Percentiles rank a stretch among this genome's conserved stretches.
Conservation (phyloP, 2,329 filamentous ascomycete genomes). For the Pseudogymnoascus sp. region DNA sequence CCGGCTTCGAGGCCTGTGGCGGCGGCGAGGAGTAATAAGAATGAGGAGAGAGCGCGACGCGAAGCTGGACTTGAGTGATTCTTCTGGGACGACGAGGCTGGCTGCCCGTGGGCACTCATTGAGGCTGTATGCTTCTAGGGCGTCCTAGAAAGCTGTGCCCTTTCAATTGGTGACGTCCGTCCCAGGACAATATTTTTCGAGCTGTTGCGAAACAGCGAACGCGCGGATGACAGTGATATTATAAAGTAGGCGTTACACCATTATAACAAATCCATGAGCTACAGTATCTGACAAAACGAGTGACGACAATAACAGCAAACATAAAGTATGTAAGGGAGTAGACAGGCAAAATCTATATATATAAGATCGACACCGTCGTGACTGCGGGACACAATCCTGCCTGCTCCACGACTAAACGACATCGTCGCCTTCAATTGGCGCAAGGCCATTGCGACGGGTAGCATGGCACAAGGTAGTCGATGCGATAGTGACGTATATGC, state of each 20-base stretch:
- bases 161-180: slow-evolving; percentile 1
- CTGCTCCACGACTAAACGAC: background rate
- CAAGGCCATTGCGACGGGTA: background rate
- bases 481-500: slow-evolving; percentile 2
- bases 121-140: background rate
- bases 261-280: background rate
- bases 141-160: background rate
- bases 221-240: background rate
- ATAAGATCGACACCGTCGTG: background rate
- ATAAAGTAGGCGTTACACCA: background rate
- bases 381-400: background rate
- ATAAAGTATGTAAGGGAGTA: slow-evolving; percentile 1
- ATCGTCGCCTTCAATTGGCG: slow-evolving; percentile 4
- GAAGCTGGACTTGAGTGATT: background rate
- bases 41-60: background rate
- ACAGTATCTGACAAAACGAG: slow-evolving; percentile 9
- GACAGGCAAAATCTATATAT: background rate
- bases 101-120: background rate
- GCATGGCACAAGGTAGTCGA: background rate
- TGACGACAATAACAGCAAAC: background rate
- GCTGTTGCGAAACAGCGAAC: background rate
- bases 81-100: background rate
- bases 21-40: slow-evolving; percentile 16
- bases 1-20: slow-evolving; percentile 18
- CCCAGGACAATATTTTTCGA: background rate